Conservation (phyloP, 225 moss, liverwort and hornwort genomes). For the Bryum argenteum region DNA sequence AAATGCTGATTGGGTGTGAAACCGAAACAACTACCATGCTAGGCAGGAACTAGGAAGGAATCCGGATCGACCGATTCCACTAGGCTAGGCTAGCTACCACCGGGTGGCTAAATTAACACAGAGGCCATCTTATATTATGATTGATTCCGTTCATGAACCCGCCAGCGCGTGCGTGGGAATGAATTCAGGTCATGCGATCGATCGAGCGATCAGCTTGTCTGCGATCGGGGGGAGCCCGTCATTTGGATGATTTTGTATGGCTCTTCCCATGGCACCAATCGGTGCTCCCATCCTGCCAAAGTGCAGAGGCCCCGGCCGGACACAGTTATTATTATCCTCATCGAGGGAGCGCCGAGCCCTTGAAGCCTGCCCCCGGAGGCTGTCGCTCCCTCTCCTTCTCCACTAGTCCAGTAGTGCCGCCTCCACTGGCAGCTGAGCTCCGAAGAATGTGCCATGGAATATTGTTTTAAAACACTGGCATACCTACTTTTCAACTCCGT, state of each 20-base stretch:
- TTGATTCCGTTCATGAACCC: neutral
- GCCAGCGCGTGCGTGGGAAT: neutral
- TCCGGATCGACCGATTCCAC: neutral
- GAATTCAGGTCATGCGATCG: neutral
- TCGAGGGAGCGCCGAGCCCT: neutral
- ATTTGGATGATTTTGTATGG: neutral
- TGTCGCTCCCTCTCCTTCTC: no score
- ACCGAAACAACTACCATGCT: slow-evolving; percentile 30
- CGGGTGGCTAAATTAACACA: neutral
- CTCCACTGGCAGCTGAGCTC: neutral
- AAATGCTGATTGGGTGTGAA: slow-evolving; percentile 5
- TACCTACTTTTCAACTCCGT: neutral
- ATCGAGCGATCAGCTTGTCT: no score
- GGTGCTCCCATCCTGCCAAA: neutral
- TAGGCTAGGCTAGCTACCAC: neutral
- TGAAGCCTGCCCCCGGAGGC: no score
- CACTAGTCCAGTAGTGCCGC: neutral
- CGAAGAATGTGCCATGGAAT: neutral
- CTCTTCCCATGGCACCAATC: neutral
- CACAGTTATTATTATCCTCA: neutral
- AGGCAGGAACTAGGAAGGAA: neutral
- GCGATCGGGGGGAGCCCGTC: no score
- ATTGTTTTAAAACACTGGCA: neutral
- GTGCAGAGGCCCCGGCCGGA: neutral
- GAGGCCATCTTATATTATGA: neutral